Base-by-base conservation (phyloP, 2,329 filamentous ascomycete species). In the Aspergillaceae sp. region DNA sequence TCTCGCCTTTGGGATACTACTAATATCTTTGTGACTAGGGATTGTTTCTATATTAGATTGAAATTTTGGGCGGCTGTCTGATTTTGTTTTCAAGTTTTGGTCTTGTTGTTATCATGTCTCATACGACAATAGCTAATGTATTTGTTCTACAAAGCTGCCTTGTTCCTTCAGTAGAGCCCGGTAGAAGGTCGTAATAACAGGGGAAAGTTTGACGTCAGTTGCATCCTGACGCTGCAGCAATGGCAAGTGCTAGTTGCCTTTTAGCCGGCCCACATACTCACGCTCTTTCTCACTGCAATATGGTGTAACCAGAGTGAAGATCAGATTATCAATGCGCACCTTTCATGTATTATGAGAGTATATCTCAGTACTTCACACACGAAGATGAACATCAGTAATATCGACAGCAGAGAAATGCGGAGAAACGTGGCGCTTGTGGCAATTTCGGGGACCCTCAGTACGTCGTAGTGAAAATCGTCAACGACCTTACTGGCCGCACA, bases 1-100 rank as follows among this genome's bases (percentile, higher is more conserved):
- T 45, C 51, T 56, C 40, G 42, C 49, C 50, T 9, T 37, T 55
- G 51, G 41, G 46, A 44, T 49, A 43, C 51, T 54, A 48, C 45
- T 51, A 45, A 48, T 46, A 42, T 51, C 52, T 42, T 56, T 48
- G 19, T 38, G 36, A 38, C 11, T 19, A 38, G 36, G 36, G 36
- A 38, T 44, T 47, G 45, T 48, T 49, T 51, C 51, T 56, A 47
- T 49, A 46, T 48, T 48, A 51, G 44, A 51, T 47, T 40, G 44
- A 40, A 38, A 44, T 26, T 38, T 32, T 46, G 46, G 43, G 46
- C 27, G 44, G 44, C 27, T 41, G 40, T 46, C 11, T 46, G 48
- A 41, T 50, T 8, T 51, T 48, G 38, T 45, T 19, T 19, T 48
- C 47, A 47, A 41, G 11, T 30, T 41, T 29, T 38, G 9, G n/a